A percentile compares a stretch with the other conserved stretches of the same genome.
phyloP scores from a whole-genome alignment of 108 stramenopile species.

The Phaeodactylum tricornutum region DNA sequence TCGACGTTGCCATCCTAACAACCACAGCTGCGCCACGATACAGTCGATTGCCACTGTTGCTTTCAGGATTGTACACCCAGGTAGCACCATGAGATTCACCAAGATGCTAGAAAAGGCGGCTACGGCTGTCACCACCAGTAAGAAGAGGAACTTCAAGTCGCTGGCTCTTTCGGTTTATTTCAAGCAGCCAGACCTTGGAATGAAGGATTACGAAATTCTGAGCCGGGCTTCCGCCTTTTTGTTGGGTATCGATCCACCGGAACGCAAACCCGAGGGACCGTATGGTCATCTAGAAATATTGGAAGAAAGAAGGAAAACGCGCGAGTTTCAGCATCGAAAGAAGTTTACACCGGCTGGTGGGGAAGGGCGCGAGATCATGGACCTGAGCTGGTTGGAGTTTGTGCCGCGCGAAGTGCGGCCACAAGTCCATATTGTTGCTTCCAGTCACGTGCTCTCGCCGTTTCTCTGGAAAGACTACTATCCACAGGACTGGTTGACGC shows the following conservation, averaged over 20 bases:
- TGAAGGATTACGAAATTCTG: slow-evolving; percentile 81
- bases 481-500: slow-evolving; percentile 65
- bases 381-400: slow-evolving; percentile 78
- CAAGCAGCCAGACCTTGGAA: slow-evolving; percentile 68
- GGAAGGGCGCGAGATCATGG: slow-evolving; percentile 31
- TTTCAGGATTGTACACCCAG: no score
- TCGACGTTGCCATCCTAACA: no score
- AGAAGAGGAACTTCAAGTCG: slow-evolving; percentile 21
- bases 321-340: slow-evolving; percentile 33
- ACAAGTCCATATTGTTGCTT: slow-evolving; percentile 58
- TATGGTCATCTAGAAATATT: slow-evolving; percentile 30
- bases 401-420: slow-evolving; percentile 60
- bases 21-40: no score
- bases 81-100: slow-evolving; percentile 10
- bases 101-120: background rate
- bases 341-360: slow-evolving; percentile 51
- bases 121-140: slow-evolving; percentile 2
- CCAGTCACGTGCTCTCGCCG: slow-evolving; percentile 73
- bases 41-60: no score
- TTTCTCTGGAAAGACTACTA: slow-evolving; percentile 81
- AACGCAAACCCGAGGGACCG: slow-evolving; percentile 8
- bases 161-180: slow-evolving; percentile 79
- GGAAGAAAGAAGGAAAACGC: slow-evolving; percentile 36
- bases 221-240: slow-evolving; percentile 70
- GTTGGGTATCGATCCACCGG: slow-evolving; percentile 54